phyloP scores from a whole-genome alignment of 129 eudicot genomes.

The Lonicera japonica region DNA sequence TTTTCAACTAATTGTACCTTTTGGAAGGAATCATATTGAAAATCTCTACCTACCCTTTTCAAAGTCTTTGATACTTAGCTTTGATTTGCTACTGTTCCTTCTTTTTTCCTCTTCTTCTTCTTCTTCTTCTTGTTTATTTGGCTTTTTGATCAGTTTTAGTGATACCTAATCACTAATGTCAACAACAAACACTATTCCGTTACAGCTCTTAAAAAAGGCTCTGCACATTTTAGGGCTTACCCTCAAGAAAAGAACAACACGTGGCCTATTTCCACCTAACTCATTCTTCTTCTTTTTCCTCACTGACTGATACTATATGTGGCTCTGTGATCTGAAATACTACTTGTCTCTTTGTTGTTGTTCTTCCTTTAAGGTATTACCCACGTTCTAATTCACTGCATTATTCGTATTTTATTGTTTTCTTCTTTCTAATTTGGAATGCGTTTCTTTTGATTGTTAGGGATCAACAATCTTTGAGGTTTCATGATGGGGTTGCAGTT shows the following conservation, averaged over 20 bases:
- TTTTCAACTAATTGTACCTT: no score
- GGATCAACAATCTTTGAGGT: conserved; percentile 19
- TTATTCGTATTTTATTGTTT: not conserved
- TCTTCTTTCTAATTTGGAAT: conserved; percentile 12
- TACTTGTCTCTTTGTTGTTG: not conserved
- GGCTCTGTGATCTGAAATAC: conserved; percentile 5
- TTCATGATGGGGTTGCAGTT: conserved; percentile 46
- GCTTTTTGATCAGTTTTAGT: not conserved
- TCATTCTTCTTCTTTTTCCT: not conserved
- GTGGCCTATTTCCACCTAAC: conserved; percentile 10
- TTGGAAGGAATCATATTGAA: no score
- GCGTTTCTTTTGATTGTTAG: not conserved
- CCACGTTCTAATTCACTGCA: not conserved
- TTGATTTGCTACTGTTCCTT: not conserved
- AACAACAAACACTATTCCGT: conserved; percentile 7
- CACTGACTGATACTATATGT: conserved; percentile 1
- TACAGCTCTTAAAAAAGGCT: conserved; percentile 7
- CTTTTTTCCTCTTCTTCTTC: not conserved
- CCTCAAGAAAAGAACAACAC: not conserved
- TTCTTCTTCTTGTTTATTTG: no score
- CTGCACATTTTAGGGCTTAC: conserved; percentile 13
- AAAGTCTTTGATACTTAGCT: conserved; percentile 3
- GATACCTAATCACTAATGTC: not conserved
- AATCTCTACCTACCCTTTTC: not conserved
- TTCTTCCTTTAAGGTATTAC: not conserved